Evolutionary conservation across 2,329 filamentous ascomycete species (phyloP).

Genomic region (Iodosphaeria phyllophila): DNA sequence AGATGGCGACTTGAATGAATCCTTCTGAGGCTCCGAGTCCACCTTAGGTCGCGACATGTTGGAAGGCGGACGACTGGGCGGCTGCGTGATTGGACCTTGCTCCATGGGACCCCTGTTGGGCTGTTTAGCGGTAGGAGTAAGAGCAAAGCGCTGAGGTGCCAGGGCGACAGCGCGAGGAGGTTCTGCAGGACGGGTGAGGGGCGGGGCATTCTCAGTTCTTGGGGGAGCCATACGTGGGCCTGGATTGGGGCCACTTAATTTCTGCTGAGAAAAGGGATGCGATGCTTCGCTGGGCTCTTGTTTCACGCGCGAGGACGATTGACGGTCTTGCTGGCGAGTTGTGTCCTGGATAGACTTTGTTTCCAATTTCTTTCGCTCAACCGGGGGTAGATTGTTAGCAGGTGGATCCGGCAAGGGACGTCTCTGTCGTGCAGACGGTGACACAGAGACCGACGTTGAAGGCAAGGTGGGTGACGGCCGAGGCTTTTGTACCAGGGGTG

Average conservation of each 20-base stretch:
- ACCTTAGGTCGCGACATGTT: no score
- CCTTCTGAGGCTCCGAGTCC: no score
- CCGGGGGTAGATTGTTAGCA: conserved; percentile 12
- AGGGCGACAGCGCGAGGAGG: conserved; percentile 19
- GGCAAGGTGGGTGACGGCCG: conserved; percentile 8
- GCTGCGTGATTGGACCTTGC: no score
- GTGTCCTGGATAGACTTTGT: conserved; percentile 13
- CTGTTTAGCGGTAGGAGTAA: no score
- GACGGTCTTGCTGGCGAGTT: conserved; percentile 11
- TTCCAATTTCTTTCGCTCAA: conserved; percentile 14
- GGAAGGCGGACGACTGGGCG: no score
- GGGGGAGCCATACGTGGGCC: conserved; percentile 16
- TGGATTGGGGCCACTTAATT: neutral
- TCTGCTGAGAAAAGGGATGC: conserved; percentile 8
- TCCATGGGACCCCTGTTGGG: no score
- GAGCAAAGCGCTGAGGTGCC: conserved; percentile 15
- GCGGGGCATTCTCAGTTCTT: conserved; percentile 20
- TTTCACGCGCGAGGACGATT: conserved; percentile 21
- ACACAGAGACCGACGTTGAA: conserved; percentile 10
- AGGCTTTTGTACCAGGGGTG: conserved; percentile 12
- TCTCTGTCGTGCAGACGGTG: conserved; percentile 9
- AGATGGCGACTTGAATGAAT: no score
- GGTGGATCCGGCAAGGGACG: conserved; percentile 13
- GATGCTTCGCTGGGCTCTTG: conserved; percentile 29
- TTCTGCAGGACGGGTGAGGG: conserved; percentile 22